Evolutionary conservation across 2,329 filamentous ascomycete species (phyloP).

Genomic region (Alternaria conjuncta): DNA sequence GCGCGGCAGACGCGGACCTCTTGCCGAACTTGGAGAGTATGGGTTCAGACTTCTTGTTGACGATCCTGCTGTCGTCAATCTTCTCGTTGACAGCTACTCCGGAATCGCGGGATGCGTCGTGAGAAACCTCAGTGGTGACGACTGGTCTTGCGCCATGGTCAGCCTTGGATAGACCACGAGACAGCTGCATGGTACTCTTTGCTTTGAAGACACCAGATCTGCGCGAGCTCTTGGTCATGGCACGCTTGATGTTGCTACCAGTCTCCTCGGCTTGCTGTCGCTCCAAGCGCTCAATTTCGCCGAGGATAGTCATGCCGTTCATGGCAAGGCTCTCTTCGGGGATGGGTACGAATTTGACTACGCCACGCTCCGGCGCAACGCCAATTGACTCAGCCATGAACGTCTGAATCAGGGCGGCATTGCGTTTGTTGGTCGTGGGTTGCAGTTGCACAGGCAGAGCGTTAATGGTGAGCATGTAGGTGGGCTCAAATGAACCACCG

Average conservation of each 20-base stretch:
- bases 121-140: conserved; percentile 41
- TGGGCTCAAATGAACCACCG: conserved; percentile 76
- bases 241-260: conserved; percentile 51
- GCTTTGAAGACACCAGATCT: conserved; percentile 42
- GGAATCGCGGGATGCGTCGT: conserved; percentile 45
- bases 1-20: conserved; percentile 20
- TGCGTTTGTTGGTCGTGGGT: conserved; percentile 79
- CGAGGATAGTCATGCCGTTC: conserved; percentile 72
- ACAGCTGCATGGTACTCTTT: conserved; percentile 48
- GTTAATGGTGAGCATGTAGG: conserved; percentile 78
- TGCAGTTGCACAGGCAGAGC: conserved; percentile 73
- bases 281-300: conserved; percentile 68
- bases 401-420: conserved; percentile 77
- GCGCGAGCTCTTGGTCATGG: conserved; percentile 47
- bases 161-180: conserved; percentile 41
- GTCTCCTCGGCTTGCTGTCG: conserved; percentile 53
- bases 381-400: conserved; percentile 74
- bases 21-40: conserved; percentile 30
- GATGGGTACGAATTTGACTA: conserved; percentile 74
- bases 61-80: conserved; percentile 26
- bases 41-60: conserved; percentile 31
- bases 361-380: conserved; percentile 70
- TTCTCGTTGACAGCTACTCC: conserved; percentile 43
- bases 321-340: conserved; percentile 74
- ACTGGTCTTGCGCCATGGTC: conserved; percentile 33